Evolutionary conservation across 441 rosid genomes (phyloP).

Genomic region (Jatropha multifida): DNA sequence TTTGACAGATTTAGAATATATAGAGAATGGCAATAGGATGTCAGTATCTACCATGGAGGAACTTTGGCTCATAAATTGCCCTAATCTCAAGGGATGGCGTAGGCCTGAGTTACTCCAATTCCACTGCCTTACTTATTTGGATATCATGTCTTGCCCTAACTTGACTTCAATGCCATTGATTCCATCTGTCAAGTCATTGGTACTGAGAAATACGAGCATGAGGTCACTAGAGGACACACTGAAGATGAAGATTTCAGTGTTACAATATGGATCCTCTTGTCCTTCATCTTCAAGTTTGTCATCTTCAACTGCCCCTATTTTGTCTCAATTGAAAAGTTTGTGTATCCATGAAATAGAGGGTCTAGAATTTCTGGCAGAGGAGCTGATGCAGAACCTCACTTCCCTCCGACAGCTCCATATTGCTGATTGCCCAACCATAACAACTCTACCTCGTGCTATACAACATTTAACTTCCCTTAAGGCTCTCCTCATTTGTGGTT

Average conservation of each 20-base stretch:
- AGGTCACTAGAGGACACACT: slow-evolving; percentile 1
- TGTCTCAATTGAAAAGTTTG: slow-evolving; percentile 4
- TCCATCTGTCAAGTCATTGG: slow-evolving; percentile 15
- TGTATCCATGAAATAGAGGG: not conserved
- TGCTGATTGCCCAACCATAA: not conserved
- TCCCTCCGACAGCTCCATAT: slow-evolving; percentile 3
- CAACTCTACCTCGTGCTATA: not conserved
- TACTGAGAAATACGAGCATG: not conserved
- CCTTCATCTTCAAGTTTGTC: not conserved
- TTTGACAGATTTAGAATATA: slow-evolving; percentile 11
- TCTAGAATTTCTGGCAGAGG: slow-evolving; percentile 14
- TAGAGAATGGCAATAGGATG: not conserved
- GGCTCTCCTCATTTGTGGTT: not conserved
- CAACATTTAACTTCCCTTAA: not conserved
- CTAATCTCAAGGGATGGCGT: slow-evolving; percentile 27
- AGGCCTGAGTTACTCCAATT: not conserved
- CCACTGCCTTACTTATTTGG: slow-evolving; percentile 19
- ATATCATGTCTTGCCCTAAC: slow-evolving; percentile 17
- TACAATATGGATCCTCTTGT: not conserved
- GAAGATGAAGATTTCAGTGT: not conserved
- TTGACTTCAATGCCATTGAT: slow-evolving; percentile 22
- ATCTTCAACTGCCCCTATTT: not conserved
- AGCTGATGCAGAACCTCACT: slow-evolving; percentile 13
- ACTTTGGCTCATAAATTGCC: fast-evolving
- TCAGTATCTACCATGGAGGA: not conserved